These are phyloP conservation scores for Codiaeum variegatum DNA, from an alignment of 441 rosid genomes.

Conservation along the genomic window DNA sequence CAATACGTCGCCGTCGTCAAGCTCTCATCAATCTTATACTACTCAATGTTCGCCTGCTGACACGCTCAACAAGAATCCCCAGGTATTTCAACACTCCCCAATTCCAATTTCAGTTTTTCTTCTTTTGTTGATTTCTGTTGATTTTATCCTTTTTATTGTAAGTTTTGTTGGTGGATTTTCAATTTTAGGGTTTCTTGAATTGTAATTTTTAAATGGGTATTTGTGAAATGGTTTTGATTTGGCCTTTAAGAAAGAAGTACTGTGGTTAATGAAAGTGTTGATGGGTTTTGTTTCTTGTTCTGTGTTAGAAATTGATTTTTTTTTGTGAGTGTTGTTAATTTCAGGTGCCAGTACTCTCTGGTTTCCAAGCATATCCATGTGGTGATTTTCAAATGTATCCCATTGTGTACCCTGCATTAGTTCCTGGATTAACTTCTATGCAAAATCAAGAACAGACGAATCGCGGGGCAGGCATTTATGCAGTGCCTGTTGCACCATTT, in stretches of 20 bases:
- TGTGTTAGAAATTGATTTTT: not conserved
- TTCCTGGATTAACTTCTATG: slow-evolving; percentile 36
- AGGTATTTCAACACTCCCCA: slow-evolving; percentile 26
- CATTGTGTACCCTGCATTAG: slow-evolving; percentile 50
- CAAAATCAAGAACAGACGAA: slow-evolving; percentile 58
- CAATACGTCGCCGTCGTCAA: slow-evolving; percentile 30
- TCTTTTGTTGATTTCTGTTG: not conserved
- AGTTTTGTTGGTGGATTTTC: no score
- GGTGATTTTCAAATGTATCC: slow-evolving; percentile 62
- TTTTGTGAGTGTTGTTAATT: not conserved
- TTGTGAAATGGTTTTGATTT: not conserved
- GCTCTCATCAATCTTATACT: slow-evolving; percentile 27
- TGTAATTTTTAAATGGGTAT: not conserved
- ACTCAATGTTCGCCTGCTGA: slow-evolving; percentile 25
- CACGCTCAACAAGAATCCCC: slow-evolving; percentile 34
- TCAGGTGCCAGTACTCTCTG: slow-evolving; percentile 47
- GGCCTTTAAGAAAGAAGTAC: not conserved
- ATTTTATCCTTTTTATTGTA: not conserved
- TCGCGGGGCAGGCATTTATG: slow-evolving; percentile 79
- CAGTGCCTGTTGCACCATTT: slow-evolving; percentile 65
- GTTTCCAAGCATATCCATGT: slow-evolving; percentile 37
- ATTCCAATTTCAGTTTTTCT: not conserved
- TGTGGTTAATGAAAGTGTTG: not conserved
- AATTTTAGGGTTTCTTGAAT: not conserved
- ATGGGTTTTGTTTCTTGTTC: not conserved